Base-by-base conservation (phyloP, 768 basidiomycete genomes). In the Mycena belliarum region DNA sequence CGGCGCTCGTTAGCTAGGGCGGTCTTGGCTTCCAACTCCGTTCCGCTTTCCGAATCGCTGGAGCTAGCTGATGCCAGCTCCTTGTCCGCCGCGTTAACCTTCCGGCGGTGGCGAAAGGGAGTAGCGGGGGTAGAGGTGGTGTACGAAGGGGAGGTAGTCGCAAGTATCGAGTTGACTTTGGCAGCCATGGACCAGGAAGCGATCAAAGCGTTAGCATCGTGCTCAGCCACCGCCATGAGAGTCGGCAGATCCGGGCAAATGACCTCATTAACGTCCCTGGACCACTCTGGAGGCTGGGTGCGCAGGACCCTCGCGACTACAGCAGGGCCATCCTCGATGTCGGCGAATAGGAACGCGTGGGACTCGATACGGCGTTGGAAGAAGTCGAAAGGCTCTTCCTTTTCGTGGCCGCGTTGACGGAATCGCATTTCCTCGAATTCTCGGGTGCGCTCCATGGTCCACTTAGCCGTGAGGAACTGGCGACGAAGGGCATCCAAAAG, bases 331-430 rank as follows among this genome's bases (percentile, higher is more conserved):
- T 38, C 45, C 23, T 4, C 25, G 3, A 2, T n/a, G 4, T 33
- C 26, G 15, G 23, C 20, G 28, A 25, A 56, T 3, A 56, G 11
- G 54, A 56, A 56, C 6, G 9, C 1, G 24, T 38, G 37, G 20
- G 25, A 40, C 5, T 35, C 15, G 6, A 26, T 33, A 2, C 54
- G 35, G 2, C 54, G 54, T 40, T 56, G 54, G 37, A 40, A 49
- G 54, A 56, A 49, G 25, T 56, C 54, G 5, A 42, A 0, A 10
- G 54, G 54, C 18, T 42, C 24, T 25, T 56, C 54, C 7, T 26
- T 15, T 7, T 41, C 46, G 35, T 56, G 54, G 2, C 54, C 54
- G 2, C 20, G 4, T 38, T 56, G 54, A 6, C 54, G 8, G 28
- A 48, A 56, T 1, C 21, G 15, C 54, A 49, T 49, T 11, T 24